Base-by-base conservation (phyloP, 2,329 filamentous ascomycete species). In the Zarea fungicola region DNA sequence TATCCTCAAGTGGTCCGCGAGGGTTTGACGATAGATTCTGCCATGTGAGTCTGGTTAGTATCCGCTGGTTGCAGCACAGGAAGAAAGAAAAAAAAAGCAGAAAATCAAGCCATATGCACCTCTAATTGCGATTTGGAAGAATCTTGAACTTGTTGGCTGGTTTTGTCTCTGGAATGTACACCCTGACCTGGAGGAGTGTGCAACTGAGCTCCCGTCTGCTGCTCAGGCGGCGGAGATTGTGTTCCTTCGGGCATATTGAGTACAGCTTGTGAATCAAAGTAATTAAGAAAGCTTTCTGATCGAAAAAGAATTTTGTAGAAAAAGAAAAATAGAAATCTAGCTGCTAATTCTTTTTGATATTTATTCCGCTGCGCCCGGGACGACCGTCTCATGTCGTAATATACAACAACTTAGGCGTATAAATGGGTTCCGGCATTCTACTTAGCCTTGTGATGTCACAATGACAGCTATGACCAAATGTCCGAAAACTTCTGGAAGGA, bases 401-500 rank as follows among this genome's bases (percentile, higher is more conserved):
- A n/a, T n/a, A n/a, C n/a, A n/a, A n/a, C n/a, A n/a, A n/a, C n/a
- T n/a, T n/a, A n/a, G n/a, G n/a, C n/a, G n/a, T n/a, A n/a, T n/a
- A n/a, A n/a, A n/a, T n/a, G n/a, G n/a, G n/a, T n/a, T n/a, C n/a
- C n/a, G n/a, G n/a, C n/a, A n/a, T n/a, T n/a, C n/a, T n/a, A n/a
- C n/a, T n/a, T n/a, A 32, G 36, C 5, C 13, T 34, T 35, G 28
- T 48, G 44, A 48, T 48, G 44, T 48, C 44, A 48, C 26, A 34
- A 28, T 48, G 44, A 48, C 44, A 48, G n/a, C n/a, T n/a, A n/a
- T n/a, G n/a, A n/a, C n/a, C n/a, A n/a, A n/a, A n/a, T n/a, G n/a
- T n/a, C n/a, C n/a, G n/a, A n/a, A n/a, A n/a, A n/a, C n/a, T n/a
- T n/a, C n/a, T n/a, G n/a, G n/a, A n/a, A n/a, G n/a, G n/a, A n/a